Evolutionary conservation across 331 rosid genomes (phyloP).

Genomic region (Stylosanthes scabra): DNA sequence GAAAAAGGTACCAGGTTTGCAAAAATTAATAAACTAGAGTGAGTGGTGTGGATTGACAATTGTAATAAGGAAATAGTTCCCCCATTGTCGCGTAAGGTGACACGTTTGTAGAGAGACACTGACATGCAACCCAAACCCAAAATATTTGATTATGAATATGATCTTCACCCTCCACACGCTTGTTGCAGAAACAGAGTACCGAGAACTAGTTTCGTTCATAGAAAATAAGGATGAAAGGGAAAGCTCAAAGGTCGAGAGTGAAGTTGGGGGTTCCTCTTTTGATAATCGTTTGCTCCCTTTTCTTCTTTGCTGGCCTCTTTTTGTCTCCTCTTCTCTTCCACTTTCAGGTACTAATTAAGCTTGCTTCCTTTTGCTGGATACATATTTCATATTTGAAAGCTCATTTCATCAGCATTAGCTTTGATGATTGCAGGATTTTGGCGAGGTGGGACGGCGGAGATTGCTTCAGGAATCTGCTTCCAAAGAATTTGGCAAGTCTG

Average conservation of each 20-base stretch:
- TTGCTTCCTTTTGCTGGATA: not conserved
- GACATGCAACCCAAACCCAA: conserved; percentile 27
- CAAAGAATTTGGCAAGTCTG: conserved; percentile 39
- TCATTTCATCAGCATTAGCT: not conserved
- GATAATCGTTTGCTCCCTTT: conserved; percentile 37
- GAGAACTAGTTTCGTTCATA: not conserved
- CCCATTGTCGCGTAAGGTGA: conserved; percentile 32
- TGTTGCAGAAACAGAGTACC: not conserved
- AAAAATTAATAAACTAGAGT: not conserved
- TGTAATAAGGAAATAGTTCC: conserved; percentile 10
- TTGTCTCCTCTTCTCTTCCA: conserved; percentile 38
- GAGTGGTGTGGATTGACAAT: not conserved
- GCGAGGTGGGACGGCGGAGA: conserved; percentile 17
- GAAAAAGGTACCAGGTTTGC: not conserved
- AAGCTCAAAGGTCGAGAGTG: conserved; percentile 29
- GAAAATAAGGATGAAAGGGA: conserved; percentile 42
- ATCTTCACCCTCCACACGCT: not conserved
- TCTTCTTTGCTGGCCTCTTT: conserved; percentile 36
- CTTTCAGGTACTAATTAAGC: conserved; percentile 39
- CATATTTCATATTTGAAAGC: not conserved
- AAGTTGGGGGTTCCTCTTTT: conserved; percentile 39
- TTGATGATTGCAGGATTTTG: conserved; percentile 40
- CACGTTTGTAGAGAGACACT: conserved; percentile 23
- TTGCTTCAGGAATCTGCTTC: conserved; percentile 28
- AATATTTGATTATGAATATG: conserved; percentile 1